Conservation (phyloP, 805 yeast genomes). For the Cyberlindnera saturnus region DNA sequence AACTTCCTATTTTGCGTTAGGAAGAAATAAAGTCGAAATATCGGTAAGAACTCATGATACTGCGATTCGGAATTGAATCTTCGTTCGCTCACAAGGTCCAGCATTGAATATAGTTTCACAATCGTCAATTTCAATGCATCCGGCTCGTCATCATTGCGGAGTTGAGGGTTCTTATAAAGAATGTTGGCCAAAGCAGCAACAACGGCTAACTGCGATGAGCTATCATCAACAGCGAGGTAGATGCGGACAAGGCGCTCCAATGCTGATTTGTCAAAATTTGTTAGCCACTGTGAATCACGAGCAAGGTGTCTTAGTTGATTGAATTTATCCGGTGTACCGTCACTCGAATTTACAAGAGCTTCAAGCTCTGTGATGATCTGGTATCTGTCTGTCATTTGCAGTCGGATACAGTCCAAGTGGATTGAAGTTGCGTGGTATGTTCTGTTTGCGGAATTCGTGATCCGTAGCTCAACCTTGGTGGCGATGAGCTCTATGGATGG, state of each 20-base stretch:
- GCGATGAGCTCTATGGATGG: too few species aligned
- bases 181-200: slow-evolving; percentile 19
- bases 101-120: slow-evolving; percentile 10
- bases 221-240: slow-evolving; percentile 4
- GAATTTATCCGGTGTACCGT: slow-evolving; percentile 1
- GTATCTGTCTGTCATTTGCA: not conserved
- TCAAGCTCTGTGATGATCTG: slow-evolving; percentile 1
- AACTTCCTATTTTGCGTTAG: slow-evolving; percentile 13
- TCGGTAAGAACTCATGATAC: slow-evolving; percentile 21
- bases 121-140: slow-evolving; percentile 3
- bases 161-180: slow-evolving; percentile 12
- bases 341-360: not conserved
- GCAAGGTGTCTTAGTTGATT: slow-evolving; percentile 10
- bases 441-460: not conserved
- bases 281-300: slow-evolving; percentile 11
- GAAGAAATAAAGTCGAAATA: slow-evolving; percentile 21
- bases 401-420: not conserved
- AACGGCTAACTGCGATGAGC: slow-evolving; percentile 15
- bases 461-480: too few species aligned
- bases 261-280: slow-evolving; percentile 6
- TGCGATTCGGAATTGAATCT: slow-evolving; percentile 20
- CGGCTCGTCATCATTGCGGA: slow-evolving; percentile 8
- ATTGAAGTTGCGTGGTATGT: not conserved
- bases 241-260: slow-evolving; percentile 10
- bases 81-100: slow-evolving; percentile 22